Evolutionary conservation across 176 grass and related monocot species (phyloP), one percentile per base, ranked within the genome.

Genomic region (Ananas comosus): DNA sequence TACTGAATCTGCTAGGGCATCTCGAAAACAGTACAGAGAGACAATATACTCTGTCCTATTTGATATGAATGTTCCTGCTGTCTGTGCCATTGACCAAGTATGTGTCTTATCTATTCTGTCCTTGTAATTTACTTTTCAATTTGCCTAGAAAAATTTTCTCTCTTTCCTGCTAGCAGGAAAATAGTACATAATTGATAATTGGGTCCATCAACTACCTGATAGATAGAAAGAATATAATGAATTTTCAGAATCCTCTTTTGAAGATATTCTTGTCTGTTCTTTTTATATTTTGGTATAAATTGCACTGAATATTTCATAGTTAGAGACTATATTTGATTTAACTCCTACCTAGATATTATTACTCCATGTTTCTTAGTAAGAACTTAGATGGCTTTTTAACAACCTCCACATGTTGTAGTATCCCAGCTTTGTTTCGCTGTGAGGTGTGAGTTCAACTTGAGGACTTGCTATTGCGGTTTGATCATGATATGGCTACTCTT

Each of bases 51-150:
- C 94, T 1, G 86, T 97, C 70, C 81, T 97, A 27, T 97, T 97
- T 19, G 94, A 92, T 66, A 88, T 97, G 89, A 90, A 97, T 90
- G 94, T 85, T 71, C 94, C 89, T 80, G 82, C 82, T 76, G 84
- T 97, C 81, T 92, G 89, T 72, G 80, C 86, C 22, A 83, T 88
- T 80, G 84, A 92, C 88, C 94, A 97, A 74, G 94, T 92, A 70
- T 77, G 81, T 47, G 54, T 63, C 66, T 48, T 69, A 51, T 17
- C 21, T 33, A 3, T 11, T 17, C 33, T 72, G 49, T 16, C 18
- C 54, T 14, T 66, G 11, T 53, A 72, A 13, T 53, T 52, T 72
- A 11, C 57, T 64, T 24, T 17, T 14, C 27, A 22, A 22, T 54
- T 52, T 12, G 8, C 29, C 13, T 50, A 33, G 63, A 59, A 1